Percentiles rank a stretch among this genome's conserved stretches.
These are phyloP conservation scores for Capsicum chinense DNA, from an alignment of 257 asterid species.

Conservation along the genomic window DNA sequence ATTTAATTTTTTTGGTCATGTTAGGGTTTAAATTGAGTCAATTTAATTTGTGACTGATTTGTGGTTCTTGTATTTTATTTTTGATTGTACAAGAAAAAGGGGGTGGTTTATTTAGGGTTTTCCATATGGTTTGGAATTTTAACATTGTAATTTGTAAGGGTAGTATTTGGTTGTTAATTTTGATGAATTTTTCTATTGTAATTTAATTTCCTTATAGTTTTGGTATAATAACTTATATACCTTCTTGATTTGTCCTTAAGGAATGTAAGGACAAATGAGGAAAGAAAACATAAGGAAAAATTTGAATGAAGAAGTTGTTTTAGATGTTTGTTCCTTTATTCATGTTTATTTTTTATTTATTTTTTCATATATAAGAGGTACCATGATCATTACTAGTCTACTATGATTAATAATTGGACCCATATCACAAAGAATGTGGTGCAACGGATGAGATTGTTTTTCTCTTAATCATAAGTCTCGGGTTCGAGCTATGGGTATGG, in stretches of 20 bases:
- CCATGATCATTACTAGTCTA: not conserved
- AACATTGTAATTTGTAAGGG: constrained; percentile 20
- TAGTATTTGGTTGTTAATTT: constrained; percentile 1
- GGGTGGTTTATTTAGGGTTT: not conserved
- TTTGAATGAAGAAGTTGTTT: not conserved
- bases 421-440: not conserved
- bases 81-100: constrained; percentile 13
- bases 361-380: not conserved
- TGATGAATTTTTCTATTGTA: constrained; percentile 15
- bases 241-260: constrained; percentile 22
- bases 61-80: constrained; percentile 16
- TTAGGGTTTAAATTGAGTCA: constrained; percentile 17
- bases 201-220: constrained; percentile 13
- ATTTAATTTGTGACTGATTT: constrained; percentile 3
- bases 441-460: no score
- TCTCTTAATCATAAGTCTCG: no score
- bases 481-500: no score
- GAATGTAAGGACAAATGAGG: not conserved
- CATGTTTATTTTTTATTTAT: not conserved
- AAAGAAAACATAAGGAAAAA: not conserved
- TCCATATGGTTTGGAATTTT: not conserved
- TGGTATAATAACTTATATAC: constrained; percentile 33
- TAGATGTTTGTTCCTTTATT: not conserved
- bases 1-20: not conserved
- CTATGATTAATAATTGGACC: not conserved